phyloP scores from a whole-genome alignment of 306 rosid genomes.

The Pterocarpus macrocarpus region DNA sequence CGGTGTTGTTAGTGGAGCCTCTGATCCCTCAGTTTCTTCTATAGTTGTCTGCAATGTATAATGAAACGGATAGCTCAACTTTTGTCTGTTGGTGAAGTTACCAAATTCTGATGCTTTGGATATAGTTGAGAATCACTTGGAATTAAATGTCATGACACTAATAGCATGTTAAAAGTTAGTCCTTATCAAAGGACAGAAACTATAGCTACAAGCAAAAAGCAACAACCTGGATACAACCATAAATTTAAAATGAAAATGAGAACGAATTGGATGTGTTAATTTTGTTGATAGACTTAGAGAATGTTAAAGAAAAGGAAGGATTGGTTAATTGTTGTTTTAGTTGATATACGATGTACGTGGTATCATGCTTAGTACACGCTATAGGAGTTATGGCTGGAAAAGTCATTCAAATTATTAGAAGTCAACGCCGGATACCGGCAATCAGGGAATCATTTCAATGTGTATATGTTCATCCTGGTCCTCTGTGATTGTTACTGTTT shows the following conservation, averaged over 20 bases:
- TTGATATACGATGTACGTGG: not conserved
- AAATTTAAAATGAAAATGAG: not conserved
- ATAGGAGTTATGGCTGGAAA: not conserved
- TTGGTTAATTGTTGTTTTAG: not conserved
- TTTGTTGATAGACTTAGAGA: not conserved
- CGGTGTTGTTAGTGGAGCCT: slow-evolving; percentile 74
- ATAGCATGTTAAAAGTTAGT: not conserved
- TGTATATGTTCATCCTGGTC: not conserved
- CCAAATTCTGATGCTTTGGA: not conserved
- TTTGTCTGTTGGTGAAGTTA: not conserved
- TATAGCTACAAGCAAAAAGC: not conserved
- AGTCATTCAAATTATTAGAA: not conserved
- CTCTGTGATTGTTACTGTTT: not conserved
- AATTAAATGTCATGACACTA: not conserved
- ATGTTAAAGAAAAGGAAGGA: slow-evolving; percentile 12
- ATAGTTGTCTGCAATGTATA: slow-evolving; percentile 67
- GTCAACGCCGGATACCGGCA: not conserved
- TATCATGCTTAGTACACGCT: slow-evolving; percentile 14
- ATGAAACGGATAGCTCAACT: not conserved
- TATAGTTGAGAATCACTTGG: not conserved
- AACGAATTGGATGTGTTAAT: not conserved
- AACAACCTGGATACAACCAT: slow-evolving; percentile 6
- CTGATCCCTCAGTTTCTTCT: slow-evolving; percentile 77
- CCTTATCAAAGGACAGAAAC: not conserved
- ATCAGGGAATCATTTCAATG: not conserved